Conservation (phyloP, 2,329 filamentous ascomycete species). For the Tolypocladium tundrense region DNA sequence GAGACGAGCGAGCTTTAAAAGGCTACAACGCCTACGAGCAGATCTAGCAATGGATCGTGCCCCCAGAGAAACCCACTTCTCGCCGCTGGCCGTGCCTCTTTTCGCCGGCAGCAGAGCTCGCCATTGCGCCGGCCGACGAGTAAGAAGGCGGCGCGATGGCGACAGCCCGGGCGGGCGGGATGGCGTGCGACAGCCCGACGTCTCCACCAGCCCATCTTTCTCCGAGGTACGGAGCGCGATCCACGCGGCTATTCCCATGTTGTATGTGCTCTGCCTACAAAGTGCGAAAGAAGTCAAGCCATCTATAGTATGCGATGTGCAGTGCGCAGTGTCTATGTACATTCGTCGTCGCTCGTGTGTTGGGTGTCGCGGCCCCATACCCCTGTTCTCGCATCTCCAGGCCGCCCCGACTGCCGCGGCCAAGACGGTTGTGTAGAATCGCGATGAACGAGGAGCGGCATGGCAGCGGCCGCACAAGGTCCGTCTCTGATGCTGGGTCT, state of each 20-base stretch:
- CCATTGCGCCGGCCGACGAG: conserved; percentile 3
- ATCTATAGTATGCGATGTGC: not conserved
- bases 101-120: not conserved
- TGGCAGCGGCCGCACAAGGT: not conserved
- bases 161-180: conserved; percentile 9
- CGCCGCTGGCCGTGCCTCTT: not conserved
- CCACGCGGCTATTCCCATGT: not conserved
- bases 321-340: not conserved
- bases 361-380: not conserved
- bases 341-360: not conserved
- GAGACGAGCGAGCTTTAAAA: not conserved
- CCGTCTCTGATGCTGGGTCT: not conserved
- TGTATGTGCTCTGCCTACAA: not conserved
- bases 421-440: no score
- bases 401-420: not conserved
- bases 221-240: not conserved
- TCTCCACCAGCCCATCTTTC: not conserved
- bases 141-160: conserved; percentile 11
- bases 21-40: not conserved
- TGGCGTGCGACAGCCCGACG: conserved; percentile 11
- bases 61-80: not conserved
- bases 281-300: not conserved
- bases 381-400: not conserved
- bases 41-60: not conserved
- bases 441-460: not conserved